Evolutionary conservation across 2,329 filamentous ascomycete species (phyloP).

Genomic region (Ophiostoma perfectum): DNA sequence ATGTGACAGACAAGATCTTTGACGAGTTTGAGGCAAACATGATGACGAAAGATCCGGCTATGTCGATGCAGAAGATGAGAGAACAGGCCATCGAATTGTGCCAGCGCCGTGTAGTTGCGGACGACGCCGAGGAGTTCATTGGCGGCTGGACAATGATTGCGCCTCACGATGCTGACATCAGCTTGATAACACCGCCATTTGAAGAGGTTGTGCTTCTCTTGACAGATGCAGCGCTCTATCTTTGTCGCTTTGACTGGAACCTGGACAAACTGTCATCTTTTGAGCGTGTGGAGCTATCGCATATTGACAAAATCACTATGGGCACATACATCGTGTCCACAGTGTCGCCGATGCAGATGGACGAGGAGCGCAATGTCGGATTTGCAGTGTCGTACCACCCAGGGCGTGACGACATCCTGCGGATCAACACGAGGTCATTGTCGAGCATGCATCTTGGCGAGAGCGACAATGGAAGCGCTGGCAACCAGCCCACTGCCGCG

Average conservation of each 20-base stretch:
- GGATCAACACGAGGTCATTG: conserved; percentile 81
- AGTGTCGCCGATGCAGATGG: conserved; percentile 67
- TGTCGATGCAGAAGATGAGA: conserved; percentile 79
- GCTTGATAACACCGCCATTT: conserved; percentile 64
- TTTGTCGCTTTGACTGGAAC: conserved; percentile 90
- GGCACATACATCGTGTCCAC: conserved; percentile 91
- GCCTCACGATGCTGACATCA: conserved; percentile 61
- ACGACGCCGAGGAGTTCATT: conserved; percentile 77
- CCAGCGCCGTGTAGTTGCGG: conserved; percentile 76
- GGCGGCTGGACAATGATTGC: conserved; percentile 85
- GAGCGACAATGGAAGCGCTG: conserved; percentile 20
- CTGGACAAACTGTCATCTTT: conserved; percentile 92
- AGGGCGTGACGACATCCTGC: conserved; percentile 62
- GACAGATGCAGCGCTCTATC: conserved; percentile 78
- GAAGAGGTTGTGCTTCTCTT: conserved; percentile 85
- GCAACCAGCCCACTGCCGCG: neutral
- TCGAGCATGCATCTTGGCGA: conserved; percentile 41
- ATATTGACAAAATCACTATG: conserved; percentile 65
- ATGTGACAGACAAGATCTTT: conserved; percentile 77
- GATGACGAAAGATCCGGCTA: conserved; percentile 85
- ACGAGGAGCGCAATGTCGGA: conserved; percentile 76
- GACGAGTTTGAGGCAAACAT: conserved; percentile 92
- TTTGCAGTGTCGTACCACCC: conserved; percentile 74
- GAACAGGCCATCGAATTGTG: conserved; percentile 87
- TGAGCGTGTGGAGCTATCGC: conserved; percentile 73